Base-by-base conservation (phyloP, 2,329 filamentous ascomycete species). In the Colletotrichum cereale region DNA sequence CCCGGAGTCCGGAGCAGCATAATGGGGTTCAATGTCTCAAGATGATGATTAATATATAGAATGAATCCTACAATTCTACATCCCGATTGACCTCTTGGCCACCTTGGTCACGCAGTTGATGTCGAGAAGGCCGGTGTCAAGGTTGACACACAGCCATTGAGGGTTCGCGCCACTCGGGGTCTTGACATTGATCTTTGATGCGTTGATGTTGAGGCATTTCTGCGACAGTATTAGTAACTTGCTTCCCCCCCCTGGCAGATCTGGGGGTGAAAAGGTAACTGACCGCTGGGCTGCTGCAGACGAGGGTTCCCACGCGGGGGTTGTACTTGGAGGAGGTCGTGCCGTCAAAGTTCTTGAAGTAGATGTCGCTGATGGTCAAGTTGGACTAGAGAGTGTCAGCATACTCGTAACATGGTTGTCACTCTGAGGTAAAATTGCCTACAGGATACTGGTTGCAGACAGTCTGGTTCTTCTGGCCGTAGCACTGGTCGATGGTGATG, bases 401-500 rank as follows among this genome's bases (percentile, higher is more conserved):
- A 66, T 12, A 24, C 48, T 36, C 24, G 38, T 3, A 10, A 36
- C 24, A 21, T 53, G 7, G 3, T 26, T 24, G 1, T 18, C n/a
- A 10, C 12, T 4, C 18, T 24, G 21, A n/a, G 1, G 26, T 1
- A 2, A 48, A 14, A 6, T n/a, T 36, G 14, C 69, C 53, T 57
- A 73, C 72, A 10, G 72, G 72, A 38, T 72, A 72, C 52, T 73
- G 36, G 55, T 73, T 66, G 69, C 72, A 73, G n/a, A 73, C 18
- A 4, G 72, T 69, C 52, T 67, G 71, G 47, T 72, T 73, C 67
- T 72, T 70, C 40, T 71, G 58, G 29, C 71, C 67, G 40, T 74
- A 73, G 62, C 72, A 74, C 62, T 74, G 72, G 36, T 73, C 63
- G 18, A 74, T 73, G 2, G 66, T 73, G 81, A 83, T 74, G 77